Evolutionary conservation across 768 basidiomycete genomes (phyloP).

Genomic region (Suillus subalutaceus): DNA sequence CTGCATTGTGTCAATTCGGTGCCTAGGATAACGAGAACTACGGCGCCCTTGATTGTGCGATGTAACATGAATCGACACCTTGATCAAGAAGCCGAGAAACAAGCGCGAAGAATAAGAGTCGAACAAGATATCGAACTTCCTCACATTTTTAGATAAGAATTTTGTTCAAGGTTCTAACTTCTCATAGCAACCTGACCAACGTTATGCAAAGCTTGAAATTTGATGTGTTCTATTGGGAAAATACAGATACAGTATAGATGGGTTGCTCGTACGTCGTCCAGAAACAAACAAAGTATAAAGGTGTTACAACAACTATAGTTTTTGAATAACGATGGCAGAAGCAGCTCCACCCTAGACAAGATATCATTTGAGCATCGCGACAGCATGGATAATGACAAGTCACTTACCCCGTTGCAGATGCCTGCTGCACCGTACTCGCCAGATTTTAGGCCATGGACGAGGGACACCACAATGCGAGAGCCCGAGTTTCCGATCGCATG

Average conservation of each 20-base stretch:
- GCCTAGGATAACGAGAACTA: background rate
- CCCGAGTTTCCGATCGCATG: constrained; percentile 98
- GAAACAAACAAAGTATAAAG: constrained; percentile 11
- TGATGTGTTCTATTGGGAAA: constrained; percentile 14
- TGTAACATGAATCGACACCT: background rate
- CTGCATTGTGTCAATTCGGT: background rate
- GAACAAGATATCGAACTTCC: background rate
- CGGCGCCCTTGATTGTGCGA: background rate
- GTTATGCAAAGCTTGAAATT: background rate
- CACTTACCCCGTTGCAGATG: constrained; percentile 93
- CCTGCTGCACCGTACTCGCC: constrained; percentile 96
- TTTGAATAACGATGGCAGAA: constrained; percentile 89
- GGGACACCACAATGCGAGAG: constrained; percentile 89
- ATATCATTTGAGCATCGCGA: constrained; percentile 18
- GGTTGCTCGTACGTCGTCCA: constrained; percentile 16
- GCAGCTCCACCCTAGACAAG: constrained; percentile 81
- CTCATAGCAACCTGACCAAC: background rate
- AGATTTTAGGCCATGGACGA: constrained; percentile 87
- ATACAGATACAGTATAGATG: constrained; percentile 14
- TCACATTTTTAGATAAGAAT: background rate
- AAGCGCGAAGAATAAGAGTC: background rate
- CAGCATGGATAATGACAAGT: background rate
- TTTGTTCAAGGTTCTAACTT: background rate
- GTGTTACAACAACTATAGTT: constrained; percentile 51
- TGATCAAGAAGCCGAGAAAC: background rate